Evolutionary conservation across 2,329 filamentous ascomycete species (phyloP).

Genomic region (Fusarium pseudoanthophilum): DNA sequence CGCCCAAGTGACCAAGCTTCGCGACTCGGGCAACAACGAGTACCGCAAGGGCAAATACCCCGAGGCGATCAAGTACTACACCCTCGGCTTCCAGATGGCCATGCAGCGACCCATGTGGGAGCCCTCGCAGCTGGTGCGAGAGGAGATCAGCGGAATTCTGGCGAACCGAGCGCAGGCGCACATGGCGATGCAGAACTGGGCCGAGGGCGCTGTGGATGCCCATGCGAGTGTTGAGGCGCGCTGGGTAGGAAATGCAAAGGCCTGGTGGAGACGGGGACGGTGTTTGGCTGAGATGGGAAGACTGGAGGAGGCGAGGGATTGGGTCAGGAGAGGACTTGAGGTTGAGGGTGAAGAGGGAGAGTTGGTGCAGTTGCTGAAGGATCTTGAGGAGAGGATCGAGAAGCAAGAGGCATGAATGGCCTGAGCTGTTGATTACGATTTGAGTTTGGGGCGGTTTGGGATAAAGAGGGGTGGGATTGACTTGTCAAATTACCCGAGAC

Average conservation of each 20-base stretch:
- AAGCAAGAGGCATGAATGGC: slow-evolving; percentile 49
- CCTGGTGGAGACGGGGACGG: slow-evolving; percentile 88
- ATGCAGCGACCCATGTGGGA: slow-evolving; percentile 87
- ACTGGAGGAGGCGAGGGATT: slow-evolving; percentile 82
- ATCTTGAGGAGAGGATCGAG: slow-evolving; percentile 63
- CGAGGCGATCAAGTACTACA: slow-evolving; percentile 85
- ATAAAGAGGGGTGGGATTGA: background rate
- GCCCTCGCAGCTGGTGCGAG: slow-evolving; percentile 81
- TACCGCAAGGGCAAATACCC: slow-evolving; percentile 80
- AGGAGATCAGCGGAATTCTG: slow-evolving; percentile 83
- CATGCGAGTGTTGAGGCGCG: slow-evolving; percentile 90
- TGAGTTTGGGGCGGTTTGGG: background rate
- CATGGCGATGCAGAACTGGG: slow-evolving; percentile 85
- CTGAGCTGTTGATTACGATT: background rate
- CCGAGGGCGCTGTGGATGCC: slow-evolving; percentile 87
- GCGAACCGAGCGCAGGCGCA: slow-evolving; percentile 90
- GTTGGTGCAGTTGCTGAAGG: slow-evolving; percentile 71
- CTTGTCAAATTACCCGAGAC: slow-evolving; percentile 11
- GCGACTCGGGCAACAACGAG: slow-evolving; percentile 84
- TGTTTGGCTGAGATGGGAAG: slow-evolving; percentile 92
- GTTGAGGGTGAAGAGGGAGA: slow-evolving; percentile 79
- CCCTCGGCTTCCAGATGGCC: slow-evolving; percentile 91
- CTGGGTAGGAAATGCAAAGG: slow-evolving; percentile 88
- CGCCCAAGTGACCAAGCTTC: slow-evolving; percentile 88
- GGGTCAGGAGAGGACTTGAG: slow-evolving; percentile 81